Percentiles rank a stretch among this genome's conserved stretches.
These are phyloP conservation scores for Gracilaria gracilis DNA, from an alignment of 23 red algal genomes.

Conservation along the genomic window DNA sequence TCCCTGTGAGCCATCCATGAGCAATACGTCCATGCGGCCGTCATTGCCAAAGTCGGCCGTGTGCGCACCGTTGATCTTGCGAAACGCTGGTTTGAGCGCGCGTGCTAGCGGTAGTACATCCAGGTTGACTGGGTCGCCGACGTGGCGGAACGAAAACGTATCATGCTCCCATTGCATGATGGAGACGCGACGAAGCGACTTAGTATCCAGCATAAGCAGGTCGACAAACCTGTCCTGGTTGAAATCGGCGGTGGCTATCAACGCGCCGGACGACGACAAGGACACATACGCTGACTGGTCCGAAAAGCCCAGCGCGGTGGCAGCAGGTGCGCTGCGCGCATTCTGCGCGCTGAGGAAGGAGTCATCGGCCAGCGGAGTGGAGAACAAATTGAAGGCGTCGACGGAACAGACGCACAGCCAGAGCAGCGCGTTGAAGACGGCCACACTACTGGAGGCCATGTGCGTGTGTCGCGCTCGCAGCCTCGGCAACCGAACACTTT, in stretches of 20 bases:
- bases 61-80: slow-evolving; percentile 37
- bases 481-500: too few species aligned
- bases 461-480: too few species aligned
- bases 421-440: not conserved
- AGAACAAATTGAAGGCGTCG: not conserved
- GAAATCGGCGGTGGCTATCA: slow-evolving; percentile 81
- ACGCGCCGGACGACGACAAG: slow-evolving; percentile 63
- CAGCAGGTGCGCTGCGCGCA: slow-evolving; percentile 48
- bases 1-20: slow-evolving; percentile 59
- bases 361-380: not conserved
- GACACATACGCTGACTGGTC: slow-evolving; percentile 81
- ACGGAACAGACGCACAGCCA: not conserved
- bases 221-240: slow-evolving; percentile 81
- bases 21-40: slow-evolving; percentile 82
- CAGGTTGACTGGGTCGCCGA: slow-evolving; percentile 14
- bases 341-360: not conserved
- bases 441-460: too few species aligned
- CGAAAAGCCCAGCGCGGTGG: slow-evolving; percentile 41
- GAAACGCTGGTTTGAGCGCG: not conserved
- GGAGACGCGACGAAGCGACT: slow-evolving; percentile 35
- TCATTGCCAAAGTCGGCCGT: slow-evolving; percentile 92
- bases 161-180: slow-evolving; percentile 74
- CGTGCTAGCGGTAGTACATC: not conserved
- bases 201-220: slow-evolving; percentile 70
- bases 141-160: slow-evolving; percentile 62